Evolutionary conservation across 345 rosid genomes (phyloP).

Genomic region (Eucalyptus pauciflora): DNA sequence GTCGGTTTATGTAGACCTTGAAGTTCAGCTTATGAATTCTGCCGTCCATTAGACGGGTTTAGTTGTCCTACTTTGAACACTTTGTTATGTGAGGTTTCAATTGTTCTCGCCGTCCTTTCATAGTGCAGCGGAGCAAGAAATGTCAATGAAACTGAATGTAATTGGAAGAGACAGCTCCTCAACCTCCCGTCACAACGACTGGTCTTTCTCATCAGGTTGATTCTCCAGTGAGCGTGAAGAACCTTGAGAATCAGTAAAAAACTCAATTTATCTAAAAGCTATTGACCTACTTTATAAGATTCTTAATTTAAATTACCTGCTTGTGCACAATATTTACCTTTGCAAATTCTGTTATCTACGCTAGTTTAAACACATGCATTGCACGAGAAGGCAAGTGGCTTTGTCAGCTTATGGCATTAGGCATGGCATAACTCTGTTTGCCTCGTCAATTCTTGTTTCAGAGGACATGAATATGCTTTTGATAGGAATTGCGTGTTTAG

Average conservation of each 20-base stretch:
- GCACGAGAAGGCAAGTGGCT: not conserved
- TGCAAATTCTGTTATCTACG: not conserved
- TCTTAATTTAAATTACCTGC: not conserved
- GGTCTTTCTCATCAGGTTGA: not conserved
- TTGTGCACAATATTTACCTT: not conserved
- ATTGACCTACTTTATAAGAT: not conserved
- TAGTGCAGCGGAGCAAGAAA: not conserved
- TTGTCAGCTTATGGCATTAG: not conserved
- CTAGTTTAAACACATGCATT: not conserved
- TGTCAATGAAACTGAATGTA: not conserved
- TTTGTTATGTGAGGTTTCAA: not conserved
- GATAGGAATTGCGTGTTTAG: not conserved
- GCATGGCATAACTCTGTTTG: not conserved
- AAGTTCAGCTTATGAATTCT: not conserved
- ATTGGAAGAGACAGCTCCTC: not conserved
- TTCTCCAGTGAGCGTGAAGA: not conserved
- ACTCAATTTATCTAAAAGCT: not conserved
- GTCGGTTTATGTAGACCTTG: not conserved
- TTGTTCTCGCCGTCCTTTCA: not conserved
- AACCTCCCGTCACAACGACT: not conserved
- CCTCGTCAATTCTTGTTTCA: not conserved
- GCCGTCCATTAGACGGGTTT: not conserved
- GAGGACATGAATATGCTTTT: not conserved
- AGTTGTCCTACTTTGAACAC: not conserved
- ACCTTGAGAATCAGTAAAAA: too few species aligned